Percentiles rank a stretch among this genome's conserved stretches.
Conservation (phyloP, 129 eudicot species). For the Tagetes patula region DNA sequence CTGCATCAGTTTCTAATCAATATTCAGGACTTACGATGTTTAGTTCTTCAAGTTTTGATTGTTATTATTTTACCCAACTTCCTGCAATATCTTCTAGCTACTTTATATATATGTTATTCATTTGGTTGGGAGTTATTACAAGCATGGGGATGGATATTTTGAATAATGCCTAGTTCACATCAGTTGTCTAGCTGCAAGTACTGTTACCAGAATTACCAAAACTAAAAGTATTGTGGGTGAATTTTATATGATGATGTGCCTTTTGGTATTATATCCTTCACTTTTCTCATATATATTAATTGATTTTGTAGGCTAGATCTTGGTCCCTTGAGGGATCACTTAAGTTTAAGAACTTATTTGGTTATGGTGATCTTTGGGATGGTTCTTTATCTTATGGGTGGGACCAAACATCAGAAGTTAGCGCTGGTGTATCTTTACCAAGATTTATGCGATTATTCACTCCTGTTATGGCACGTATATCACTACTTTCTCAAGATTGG, state of each 20-base stretch:
- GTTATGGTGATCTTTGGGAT: conserved; percentile 89
- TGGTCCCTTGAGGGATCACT: conserved; percentile 78
- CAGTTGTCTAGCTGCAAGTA: neutral
- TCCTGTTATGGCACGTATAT: conserved; percentile 74
- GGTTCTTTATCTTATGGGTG: conserved; percentile 78
- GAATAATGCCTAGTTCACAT: neutral
- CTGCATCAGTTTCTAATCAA: conserved; percentile 6
- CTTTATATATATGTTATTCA: neutral
- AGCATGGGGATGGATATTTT: neutral
- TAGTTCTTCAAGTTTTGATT: neutral
- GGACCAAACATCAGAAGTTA: conserved; percentile 79
- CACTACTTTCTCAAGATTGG: conserved; percentile 89
- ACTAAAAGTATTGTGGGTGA: neutral
- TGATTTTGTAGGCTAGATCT: conserved; percentile 68
- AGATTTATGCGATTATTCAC: conserved; percentile 53
- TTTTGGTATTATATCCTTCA: neutral
- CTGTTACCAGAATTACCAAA: too few species aligned
- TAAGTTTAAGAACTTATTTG: conserved; percentile 76
- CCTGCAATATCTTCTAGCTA: neutral
- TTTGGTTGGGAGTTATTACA: neutral
- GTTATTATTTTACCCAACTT: neutral
- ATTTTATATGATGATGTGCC: neutral
- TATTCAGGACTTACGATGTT: neutral
- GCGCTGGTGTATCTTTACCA: conserved; percentile 84
- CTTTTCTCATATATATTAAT: neutral